phyloP scores from a whole-genome alignment of 2,329 filamentous ascomycete genomes.

The Cercospora citrullina region DNA sequence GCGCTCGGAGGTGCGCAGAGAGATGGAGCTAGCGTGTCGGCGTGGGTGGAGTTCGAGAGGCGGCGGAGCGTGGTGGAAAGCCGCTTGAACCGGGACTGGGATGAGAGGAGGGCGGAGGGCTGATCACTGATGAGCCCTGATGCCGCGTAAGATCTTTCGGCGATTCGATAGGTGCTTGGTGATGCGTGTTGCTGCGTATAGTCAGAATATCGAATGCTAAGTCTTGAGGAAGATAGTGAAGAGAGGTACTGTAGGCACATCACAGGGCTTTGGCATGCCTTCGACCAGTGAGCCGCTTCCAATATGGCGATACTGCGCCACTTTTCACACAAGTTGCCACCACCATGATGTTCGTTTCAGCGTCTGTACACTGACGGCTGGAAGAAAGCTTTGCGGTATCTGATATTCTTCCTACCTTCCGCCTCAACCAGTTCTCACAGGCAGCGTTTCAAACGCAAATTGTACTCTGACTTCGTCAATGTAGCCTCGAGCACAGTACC shows the following conservation, averaged over 20 bases:
- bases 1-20: background rate
- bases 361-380: background rate
- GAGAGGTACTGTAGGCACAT: background rate
- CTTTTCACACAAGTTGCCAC: background rate
- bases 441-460: background rate
- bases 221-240: background rate
- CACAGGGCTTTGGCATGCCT: background rate
- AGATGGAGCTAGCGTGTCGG: background rate
- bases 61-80: background rate
- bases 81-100: background rate
- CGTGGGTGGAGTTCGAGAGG: background rate
- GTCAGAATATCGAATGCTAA: background rate
- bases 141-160: background rate
- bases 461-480: background rate
- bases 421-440: background rate
- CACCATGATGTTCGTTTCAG: background rate
- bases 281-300: background rate
- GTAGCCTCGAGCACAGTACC: background rate
- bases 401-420: background rate
- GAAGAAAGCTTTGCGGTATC: background rate
- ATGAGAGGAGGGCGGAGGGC: background rate
- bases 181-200: background rate
- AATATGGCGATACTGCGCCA: background rate
- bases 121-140: background rate
- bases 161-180: background rate